A percentile compares a stretch with the other conserved stretches of the same genome.
Conservation (phyloP, 2,329 filamentous ascomycete genomes). For the Beauveria bassiana region DNA sequence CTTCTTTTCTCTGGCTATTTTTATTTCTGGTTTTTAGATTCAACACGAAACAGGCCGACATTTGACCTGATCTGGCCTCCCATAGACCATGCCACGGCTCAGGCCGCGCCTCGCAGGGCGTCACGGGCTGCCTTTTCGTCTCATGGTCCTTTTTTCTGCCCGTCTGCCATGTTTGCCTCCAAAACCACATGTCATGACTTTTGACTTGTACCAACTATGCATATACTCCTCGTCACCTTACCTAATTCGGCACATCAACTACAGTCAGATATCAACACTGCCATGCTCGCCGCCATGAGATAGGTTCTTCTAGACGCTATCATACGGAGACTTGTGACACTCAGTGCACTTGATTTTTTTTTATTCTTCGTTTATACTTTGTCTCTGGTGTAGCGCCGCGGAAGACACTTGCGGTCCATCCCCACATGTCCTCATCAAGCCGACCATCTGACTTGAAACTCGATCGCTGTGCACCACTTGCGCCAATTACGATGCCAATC, state of each 20-base stretch:
- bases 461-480: not conserved
- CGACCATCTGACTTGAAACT: not conserved
- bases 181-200: not conserved
- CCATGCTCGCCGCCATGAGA: not conserved
- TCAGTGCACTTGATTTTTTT: not conserved
- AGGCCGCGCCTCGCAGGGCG: not conserved
- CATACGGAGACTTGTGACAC: not conserved
- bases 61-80: not conserved
- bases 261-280: not conserved
- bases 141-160: not conserved
- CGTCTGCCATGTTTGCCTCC: not conserved
- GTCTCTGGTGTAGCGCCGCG: not conserved
- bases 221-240: not conserved
- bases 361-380: not conserved
- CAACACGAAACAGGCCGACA: not conserved
- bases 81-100: not conserved
- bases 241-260: not conserved
- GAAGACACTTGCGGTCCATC: not conserved
- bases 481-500: not conserved
- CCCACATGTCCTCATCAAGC: not conserved
- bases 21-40: not conserved
- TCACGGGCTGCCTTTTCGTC: not conserved
- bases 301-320: not conserved
- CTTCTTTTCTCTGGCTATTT: not conserved
- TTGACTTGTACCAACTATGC: not conserved